These are phyloP conservation scores for Cercospora beticola DNA, from an alignment of 2,329 filamentous ascomycete species.

Conservation along the genomic window DNA sequence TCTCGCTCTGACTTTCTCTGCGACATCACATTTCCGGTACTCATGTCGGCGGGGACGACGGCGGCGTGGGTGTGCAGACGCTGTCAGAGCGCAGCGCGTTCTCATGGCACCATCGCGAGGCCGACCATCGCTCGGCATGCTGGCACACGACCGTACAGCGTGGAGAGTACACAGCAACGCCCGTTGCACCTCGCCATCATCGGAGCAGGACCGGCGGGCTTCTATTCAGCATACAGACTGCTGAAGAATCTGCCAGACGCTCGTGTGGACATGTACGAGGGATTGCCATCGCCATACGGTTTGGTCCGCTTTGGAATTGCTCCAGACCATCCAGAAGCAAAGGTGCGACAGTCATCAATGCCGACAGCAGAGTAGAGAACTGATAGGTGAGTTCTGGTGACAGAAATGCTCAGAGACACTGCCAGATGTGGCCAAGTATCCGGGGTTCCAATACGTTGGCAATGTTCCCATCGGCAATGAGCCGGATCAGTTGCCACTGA, in stretches of 20 bases:
- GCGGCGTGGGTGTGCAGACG: slow-evolving; percentile 24
- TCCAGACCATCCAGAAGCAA: slow-evolving; percentile 98
- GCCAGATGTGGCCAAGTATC: slow-evolving; percentile 77
- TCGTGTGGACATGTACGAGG: slow-evolving; percentile 92
- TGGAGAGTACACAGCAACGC: slow-evolving; percentile 38
- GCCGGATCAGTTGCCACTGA: slow-evolving; percentile 58
- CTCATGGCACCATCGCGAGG: slow-evolving; percentile 24
- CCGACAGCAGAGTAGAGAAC: slow-evolving; percentile 15
- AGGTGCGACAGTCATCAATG: slow-evolving; percentile 56
- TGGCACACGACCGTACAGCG: slow-evolving; percentile 28
- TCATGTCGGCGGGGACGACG: slow-evolving; percentile 19
- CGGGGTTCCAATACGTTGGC: slow-evolving; percentile 85
- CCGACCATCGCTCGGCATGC: not conserved
- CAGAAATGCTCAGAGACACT: slow-evolving; percentile 96
- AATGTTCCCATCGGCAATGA: slow-evolving; percentile 76
- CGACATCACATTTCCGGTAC: slow-evolving; percentile 5
- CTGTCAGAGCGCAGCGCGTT: slow-evolving; percentile 20
- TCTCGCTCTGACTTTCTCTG: not conserved
- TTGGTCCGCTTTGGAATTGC: slow-evolving; percentile 92
- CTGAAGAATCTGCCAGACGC: slow-evolving; percentile 72
- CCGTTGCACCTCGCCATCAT: slow-evolving; percentile 78
- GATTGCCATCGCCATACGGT: slow-evolving; percentile 87
- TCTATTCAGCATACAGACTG: slow-evolving; percentile 86
- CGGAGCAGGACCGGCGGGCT: slow-evolving; percentile 88
- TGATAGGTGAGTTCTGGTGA: slow-evolving; percentile 28